Evolutionary conservation across 176 grass and related monocot species (phyloP), one percentile per base, ranked within the genome.

Genomic region (Echinochloa phyllopogon): DNA sequence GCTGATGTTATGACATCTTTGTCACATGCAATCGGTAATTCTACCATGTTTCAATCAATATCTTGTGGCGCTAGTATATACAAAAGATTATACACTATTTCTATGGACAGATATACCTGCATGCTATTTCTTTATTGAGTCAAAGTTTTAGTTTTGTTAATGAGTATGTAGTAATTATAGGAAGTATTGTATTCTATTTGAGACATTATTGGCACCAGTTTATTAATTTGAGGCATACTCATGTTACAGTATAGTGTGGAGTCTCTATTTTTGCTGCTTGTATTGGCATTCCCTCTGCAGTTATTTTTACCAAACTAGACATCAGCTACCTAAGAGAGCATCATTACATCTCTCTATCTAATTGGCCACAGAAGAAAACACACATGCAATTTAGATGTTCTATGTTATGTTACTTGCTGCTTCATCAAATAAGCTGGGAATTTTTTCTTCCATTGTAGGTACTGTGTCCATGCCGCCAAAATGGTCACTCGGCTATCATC

Each of bases 401-500:
- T 66, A 84, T 64, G 47, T 66, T 75, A 75, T 85, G 68, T 80
- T 59, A 50, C 42, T 80, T 80, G 29, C 40, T 74, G 27, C 18
- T 49, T 65, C 16, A 8, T 24, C 16, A 21, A 75, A 51, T 81
- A 13, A 69, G 44, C 15, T 80, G 3, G 36, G 24, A 18, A 62
- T 33, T 33, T 33, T 33, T 33, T 33, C 29, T 16, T 85, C 4
- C 65, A 71, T 61, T 90, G 16, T 78, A 98, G 95, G 95, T 64
- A 98, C 93, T 68, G 47, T 98, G 58, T 87, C 87, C 85, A 95
- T 98, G 95, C 95, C 93, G 38, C 95, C 95, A 74, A 98, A 95
- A 82, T 98, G 95, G 95, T 91, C 88, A 64, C 83, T 98, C 84
- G 95, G 95, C 16, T 98, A 98, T 82, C 95, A 98, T 87, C 95